Base-by-base conservation (phyloP, 208 protist species). In the Trypanosoma scelopori region DNA sequence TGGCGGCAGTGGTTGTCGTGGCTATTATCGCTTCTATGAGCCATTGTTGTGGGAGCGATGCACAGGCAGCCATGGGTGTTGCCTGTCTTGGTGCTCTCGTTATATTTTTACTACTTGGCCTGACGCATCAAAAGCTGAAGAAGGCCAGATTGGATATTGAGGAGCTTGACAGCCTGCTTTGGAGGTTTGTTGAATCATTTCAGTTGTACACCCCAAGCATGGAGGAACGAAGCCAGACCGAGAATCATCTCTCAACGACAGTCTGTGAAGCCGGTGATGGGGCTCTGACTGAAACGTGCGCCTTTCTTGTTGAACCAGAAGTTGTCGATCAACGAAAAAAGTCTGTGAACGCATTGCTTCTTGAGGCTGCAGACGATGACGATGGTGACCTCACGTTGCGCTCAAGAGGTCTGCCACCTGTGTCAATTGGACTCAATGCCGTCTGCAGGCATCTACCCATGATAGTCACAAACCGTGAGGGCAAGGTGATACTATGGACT, bases 341-440 rank as follows among this genome's bases (percentile, higher is more conserved):
- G 39, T 43, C 61, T 9, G 65, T 81, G 45, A 59, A 74, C 25
- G 56, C 56, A 56, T 27, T 88, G 1, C 62, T 88, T 42, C 51
- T 67, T 18, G 68, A 84, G 25, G 78, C 70, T 48, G 84, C 76
- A 3, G 78, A 84, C 4, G 84, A 86, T 46, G 77, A 89, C 39
- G 77, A 89, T 1, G 72, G 78, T 13, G 69, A 62, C 41, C 57
- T 81, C 13, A 65, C 74, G 13, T 50, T 90, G 12, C 53, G 65
- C 12, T 70, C 65, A 25, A 67, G 69, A 57, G 75, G 74, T 9
- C 48, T 84, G 27, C 64, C 75, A 28, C 59, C 69, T 23, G 71
- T 71, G 16, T 47, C 60, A 28, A 63, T 84, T 13, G 69, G 65
- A 16, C 75, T 82, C 7, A 78, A 68, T 53, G 70, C 79, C 5